Conservation (phyloP, 139 green algal species). For the Spirogloea muscicola region DNA sequence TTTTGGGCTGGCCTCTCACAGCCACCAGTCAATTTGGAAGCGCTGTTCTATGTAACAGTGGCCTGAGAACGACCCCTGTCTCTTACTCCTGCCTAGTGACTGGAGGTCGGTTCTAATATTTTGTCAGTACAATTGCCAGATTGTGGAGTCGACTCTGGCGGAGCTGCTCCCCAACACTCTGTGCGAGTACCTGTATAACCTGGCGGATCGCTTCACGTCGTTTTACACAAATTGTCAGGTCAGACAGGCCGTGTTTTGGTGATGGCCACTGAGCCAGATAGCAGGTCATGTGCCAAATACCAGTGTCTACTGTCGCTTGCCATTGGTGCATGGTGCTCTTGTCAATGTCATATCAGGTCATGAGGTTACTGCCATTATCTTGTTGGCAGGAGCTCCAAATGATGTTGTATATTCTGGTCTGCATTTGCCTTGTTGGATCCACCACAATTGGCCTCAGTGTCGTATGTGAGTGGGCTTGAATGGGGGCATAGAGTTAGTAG, state of each 20-base stretch:
- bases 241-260: neutral
- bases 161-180: constrained; percentile 85
- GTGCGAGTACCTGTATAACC: constrained; percentile 91
- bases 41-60: too few species aligned
- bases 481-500: too few species aligned
- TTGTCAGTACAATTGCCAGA: constrained; percentile 57
- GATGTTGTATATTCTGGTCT: neutral
- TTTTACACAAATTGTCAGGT: constrained; percentile 92
- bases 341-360: neutral
- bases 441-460: neutral
- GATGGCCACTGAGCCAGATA: neutral
- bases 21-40: too few species aligned
- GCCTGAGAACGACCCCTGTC: neutral
- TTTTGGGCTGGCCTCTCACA: too few species aligned
- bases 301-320: neutral
- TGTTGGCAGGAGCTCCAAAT: neutral
- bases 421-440: neutral
- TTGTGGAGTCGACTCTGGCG: constrained; percentile 72
- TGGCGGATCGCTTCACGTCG: constrained; percentile 79
- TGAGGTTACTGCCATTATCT: neutral
- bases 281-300: too few species aligned
- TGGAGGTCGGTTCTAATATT: too few species aligned
- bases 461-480: neutral
- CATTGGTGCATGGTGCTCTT: neutral
- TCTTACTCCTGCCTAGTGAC: too few species aligned